A percentile compares a stretch with the other conserved stretches of the same genome.
Evolutionary conservation across 31 red algal species (phyloP).

Genomic region (Endocladia muricata): DNA sequence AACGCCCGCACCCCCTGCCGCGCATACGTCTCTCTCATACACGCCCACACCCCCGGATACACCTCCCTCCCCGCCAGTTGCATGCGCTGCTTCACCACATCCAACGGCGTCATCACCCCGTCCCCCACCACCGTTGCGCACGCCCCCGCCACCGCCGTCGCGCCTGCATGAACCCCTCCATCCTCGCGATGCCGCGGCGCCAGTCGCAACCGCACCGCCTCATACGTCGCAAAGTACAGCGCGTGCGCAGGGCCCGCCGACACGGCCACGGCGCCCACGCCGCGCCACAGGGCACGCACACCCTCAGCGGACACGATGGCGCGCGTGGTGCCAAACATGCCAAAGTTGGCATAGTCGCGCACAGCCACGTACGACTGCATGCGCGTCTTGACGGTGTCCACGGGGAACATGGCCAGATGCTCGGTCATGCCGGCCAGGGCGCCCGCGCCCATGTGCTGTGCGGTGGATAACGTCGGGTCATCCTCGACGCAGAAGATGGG

Average conservation of each 20-base stretch:
- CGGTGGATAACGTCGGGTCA: slow-evolving; percentile 11
- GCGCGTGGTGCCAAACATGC: slow-evolving; percentile 24
- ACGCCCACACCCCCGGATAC: slow-evolving; percentile 36
- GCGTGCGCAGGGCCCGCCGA: slow-evolving; percentile 94
- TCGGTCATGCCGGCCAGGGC: slow-evolving; percentile 73
- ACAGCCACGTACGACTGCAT: slow-evolving; percentile 72
- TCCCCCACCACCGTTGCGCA: slow-evolving; percentile 77
- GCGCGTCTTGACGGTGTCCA: slow-evolving; percentile 80
- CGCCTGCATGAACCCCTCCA: slow-evolving; percentile 43
- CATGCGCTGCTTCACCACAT: slow-evolving; percentile 96
- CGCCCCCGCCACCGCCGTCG: slow-evolving; percentile 67
- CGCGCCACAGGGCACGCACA: slow-evolving; percentile 59
- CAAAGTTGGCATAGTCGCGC: slow-evolving; percentile 8
- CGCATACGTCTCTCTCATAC: slow-evolving; percentile 42
- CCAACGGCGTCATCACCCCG: slow-evolving; percentile 86
- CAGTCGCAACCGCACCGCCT: slow-evolving; percentile 35
- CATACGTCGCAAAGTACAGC: slow-evolving; percentile 83
- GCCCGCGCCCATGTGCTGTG: slow-evolving; percentile 82
- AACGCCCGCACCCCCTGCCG: slow-evolving; percentile 71
- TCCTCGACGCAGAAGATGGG: slow-evolving; percentile 24
- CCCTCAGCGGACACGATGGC: slow-evolving; percentile 49
- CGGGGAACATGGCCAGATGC: slow-evolving; percentile 70
- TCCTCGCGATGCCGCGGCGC: not conserved
- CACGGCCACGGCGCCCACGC: slow-evolving; percentile 67
- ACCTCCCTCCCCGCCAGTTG: slow-evolving; percentile 44